Conservation (phyloP, 345 rosid species). For the Corchorus olitorius region DNA sequence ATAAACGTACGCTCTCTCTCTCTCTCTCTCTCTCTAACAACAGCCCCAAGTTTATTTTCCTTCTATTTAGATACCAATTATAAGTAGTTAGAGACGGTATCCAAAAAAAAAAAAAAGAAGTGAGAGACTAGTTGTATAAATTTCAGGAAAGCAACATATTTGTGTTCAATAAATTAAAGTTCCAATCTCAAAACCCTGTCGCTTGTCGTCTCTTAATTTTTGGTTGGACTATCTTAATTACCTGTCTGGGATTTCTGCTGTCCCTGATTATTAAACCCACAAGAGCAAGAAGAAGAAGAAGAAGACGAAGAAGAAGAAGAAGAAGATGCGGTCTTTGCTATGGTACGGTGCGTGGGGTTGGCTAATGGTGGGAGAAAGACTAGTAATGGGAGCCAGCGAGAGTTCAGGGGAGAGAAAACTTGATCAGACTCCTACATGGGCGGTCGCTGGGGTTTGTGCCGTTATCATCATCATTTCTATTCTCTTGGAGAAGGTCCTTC, state of each 20-base stretch:
- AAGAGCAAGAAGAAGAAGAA: neutral
- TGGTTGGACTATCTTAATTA: neutral
- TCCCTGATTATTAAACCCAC: neutral
- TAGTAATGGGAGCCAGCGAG: conserved; percentile 31
- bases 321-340: neutral
- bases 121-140: neutral
- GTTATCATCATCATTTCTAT: conserved; percentile 79
- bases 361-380: conserved; percentile 28
- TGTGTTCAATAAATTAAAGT: neutral
- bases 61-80: neutral
- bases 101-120: neutral
- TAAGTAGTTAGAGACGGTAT: no score
- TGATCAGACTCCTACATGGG: conserved; percentile 95
- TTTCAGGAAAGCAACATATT: neutral
- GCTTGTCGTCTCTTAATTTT: neutral
- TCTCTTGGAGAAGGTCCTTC: conserved; percentile 65
- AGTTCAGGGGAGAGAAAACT: conserved; percentile 48
- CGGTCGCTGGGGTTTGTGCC: conserved; percentile 77
- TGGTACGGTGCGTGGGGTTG: conserved; percentile 22
- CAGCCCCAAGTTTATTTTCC: neutral
- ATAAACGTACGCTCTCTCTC: neutral
- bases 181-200: neutral
- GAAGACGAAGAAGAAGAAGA: neutral
- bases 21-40: neutral
- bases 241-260: neutral